Conservation (phyloP, 2,329 filamentous ascomycete genomes). For the Aspergillus awamori region DNA sequence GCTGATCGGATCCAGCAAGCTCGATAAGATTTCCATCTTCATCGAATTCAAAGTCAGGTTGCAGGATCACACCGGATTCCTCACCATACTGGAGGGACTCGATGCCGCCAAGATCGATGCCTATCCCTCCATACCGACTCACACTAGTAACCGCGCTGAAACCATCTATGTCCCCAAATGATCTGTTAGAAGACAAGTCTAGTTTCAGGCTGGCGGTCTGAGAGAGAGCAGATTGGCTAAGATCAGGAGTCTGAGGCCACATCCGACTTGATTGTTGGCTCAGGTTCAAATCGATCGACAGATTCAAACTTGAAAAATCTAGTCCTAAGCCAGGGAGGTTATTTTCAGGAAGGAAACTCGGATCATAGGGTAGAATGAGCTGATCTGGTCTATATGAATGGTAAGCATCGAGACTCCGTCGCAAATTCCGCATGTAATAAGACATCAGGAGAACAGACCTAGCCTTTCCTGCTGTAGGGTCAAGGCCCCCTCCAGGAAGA, state of each 20-base stretch:
- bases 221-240: conserved; percentile 33
- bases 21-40: conserved; percentile 63
- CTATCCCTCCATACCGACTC: conserved; percentile 40
- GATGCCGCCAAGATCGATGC: conserved; percentile 31
- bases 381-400: conserved; percentile 65
- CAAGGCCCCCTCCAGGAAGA: conserved; percentile 62
- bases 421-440: not conserved
- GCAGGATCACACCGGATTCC: conserved; percentile 51
- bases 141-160: conserved; percentile 49
- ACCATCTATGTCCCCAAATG: conserved; percentile 38
- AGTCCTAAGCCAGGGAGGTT: conserved; percentile 63
- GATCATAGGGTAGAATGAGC: conserved; percentile 79
- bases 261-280: conserved; percentile 37
- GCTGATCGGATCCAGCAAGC: conserved; percentile 29
- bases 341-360: conserved; percentile 72
- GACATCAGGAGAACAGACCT: conserved; percentile 57
- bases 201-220: conserved; percentile 40
- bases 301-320: conserved; percentile 51
- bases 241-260: conserved; percentile 38
- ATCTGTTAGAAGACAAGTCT: conserved; percentile 51
- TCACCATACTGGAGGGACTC: conserved; percentile 37
- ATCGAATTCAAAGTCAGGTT: conserved; percentile 64
- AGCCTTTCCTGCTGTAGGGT: conserved; percentile 70
- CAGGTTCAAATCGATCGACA: conserved; percentile 36
- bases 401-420: not conserved